phyloP scores from a whole-genome alignment of 2,329 filamentous ascomycete genomes.

The Aspergillus niger region DNA sequence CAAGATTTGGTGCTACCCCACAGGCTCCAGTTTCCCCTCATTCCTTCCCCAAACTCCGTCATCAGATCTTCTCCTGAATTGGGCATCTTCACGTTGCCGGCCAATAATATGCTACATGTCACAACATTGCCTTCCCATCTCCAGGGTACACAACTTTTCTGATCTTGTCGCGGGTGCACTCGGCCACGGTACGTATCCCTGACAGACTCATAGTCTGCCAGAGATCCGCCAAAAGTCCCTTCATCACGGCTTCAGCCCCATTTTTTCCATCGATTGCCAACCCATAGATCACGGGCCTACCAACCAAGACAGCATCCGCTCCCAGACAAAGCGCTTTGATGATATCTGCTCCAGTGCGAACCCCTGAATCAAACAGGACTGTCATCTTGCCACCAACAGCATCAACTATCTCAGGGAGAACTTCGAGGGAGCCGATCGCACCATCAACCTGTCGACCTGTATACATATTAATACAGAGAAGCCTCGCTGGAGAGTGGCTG shows the following conservation, averaged over 20 bases:
- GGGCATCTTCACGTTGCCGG: background rate
- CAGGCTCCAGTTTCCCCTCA: background rate
- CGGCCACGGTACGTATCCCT: constrained; percentile 47
- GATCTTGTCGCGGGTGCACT: constrained; percentile 38
- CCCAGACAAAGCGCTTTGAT: constrained; percentile 57
- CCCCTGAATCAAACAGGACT: constrained; percentile 55
- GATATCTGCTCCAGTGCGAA: constrained; percentile 53
- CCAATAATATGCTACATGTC: constrained; percentile 6
- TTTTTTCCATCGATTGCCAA: constrained; percentile 57
- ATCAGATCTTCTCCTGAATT: background rate
- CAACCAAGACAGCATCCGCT: constrained; percentile 60
- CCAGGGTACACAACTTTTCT: constrained; percentile 40
- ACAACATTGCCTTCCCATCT: constrained; percentile 38
- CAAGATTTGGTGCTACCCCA: background rate
- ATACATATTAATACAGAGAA: background rate
- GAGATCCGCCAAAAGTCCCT: constrained; percentile 54
- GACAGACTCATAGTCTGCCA: constrained; percentile 60
- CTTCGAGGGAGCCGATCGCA: constrained; percentile 53
- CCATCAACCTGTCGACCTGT: constrained; percentile 53
- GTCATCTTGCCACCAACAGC: constrained; percentile 55
- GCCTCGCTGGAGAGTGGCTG: background rate
- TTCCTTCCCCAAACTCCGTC: background rate
- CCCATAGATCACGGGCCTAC: constrained; percentile 61
- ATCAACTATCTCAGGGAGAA: constrained; percentile 63
- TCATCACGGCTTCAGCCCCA: constrained; percentile 56